Conservation (phyloP, 169 alveolate species). For the Miamiensis avidus region DNA sequence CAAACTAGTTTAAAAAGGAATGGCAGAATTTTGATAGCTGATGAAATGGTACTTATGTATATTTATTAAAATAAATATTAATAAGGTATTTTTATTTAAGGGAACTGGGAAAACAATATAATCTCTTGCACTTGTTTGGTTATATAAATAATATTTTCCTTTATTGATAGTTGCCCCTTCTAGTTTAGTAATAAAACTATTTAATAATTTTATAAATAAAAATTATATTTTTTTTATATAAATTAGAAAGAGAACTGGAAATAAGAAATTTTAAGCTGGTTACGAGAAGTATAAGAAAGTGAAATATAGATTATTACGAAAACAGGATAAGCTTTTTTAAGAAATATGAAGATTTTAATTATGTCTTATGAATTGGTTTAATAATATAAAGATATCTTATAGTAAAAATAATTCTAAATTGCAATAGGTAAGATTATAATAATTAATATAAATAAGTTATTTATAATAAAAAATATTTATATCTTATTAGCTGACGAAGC, state of each 20-base stretch:
- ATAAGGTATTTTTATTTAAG: slow-evolving; percentile 72
- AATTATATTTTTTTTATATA: background rate
- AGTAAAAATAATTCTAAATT: background rate
- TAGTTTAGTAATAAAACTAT: slow-evolving; percentile 41
- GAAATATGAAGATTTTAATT: slow-evolving; percentile 22
- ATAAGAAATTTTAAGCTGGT: slow-evolving; percentile 66
- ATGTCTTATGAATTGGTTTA: slow-evolving; percentile 65
- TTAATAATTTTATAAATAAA: background rate
- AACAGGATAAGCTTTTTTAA: slow-evolving; percentile 58
- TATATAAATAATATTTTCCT: slow-evolving; percentile 95
- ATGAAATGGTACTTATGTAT: slow-evolving; percentile 41
- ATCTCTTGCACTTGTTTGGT: slow-evolving; percentile 93
- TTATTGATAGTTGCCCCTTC: slow-evolving; percentile 90
- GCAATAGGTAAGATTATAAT: slow-evolving; percentile 17
- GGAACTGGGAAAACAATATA: slow-evolving; percentile 99
- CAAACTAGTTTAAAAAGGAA: slow-evolving; percentile 89
- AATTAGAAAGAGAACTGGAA: slow-evolving; percentile 89
- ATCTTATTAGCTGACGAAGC: slow-evolving; percentile 66
- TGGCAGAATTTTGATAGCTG: slow-evolving; percentile 96
- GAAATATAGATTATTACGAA: slow-evolving; percentile 38
- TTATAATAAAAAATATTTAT: background rate
- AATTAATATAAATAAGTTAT: background rate
- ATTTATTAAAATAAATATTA: background rate
- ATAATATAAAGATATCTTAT: background rate
- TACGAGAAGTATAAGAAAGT: slow-evolving; percentile 27